Evolutionary conservation across 2,329 filamentous ascomycete species (phyloP).

Genomic region (Aureobasidium vineae): DNA sequence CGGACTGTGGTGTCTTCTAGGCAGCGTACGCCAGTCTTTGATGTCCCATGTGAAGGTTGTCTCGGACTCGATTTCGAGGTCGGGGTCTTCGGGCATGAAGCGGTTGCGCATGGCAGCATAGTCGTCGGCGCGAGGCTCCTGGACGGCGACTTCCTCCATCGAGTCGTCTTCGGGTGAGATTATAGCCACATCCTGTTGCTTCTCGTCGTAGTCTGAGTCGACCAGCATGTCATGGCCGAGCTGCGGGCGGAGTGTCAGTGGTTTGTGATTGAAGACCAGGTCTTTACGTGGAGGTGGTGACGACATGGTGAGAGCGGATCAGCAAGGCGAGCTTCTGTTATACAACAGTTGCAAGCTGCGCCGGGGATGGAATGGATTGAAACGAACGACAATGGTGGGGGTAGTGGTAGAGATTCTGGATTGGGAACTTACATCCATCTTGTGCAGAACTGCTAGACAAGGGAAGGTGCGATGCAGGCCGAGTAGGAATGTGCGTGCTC

Average conservation of each 20-base stretch:
- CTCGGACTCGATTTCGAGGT: conserved; percentile 77
- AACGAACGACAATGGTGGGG: not conserved
- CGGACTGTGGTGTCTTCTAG: conserved; percentile 82
- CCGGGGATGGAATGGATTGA: not conserved
- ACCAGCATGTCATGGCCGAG: conserved; percentile 63
- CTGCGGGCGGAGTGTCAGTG: conserved; percentile 39
- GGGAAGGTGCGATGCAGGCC: conserved; percentile 20
- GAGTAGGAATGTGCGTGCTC: conserved; percentile 14
- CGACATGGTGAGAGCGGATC: conserved; percentile 3
- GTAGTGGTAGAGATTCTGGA: not conserved
- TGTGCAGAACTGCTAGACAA: not conserved
- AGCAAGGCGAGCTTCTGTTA: conserved; percentile 17
- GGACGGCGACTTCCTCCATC: conserved; percentile 48
- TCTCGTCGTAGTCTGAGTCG: conserved; percentile 62
- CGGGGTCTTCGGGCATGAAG: conserved; percentile 72
- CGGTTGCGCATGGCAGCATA: conserved; percentile 81
- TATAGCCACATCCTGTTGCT: conserved; percentile 56
- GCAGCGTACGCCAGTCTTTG: conserved; percentile 72
- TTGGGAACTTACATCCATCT: conserved; percentile 23
- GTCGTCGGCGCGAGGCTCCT: conserved; percentile 57
- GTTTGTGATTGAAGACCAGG: not conserved
- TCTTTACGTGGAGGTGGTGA: not conserved
- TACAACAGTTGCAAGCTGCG: conserved; percentile 10
- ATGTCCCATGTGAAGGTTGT: conserved; percentile 82
- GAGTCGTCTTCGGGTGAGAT: conserved; percentile 60